These are phyloP conservation scores for Golubevia sp. DNA, from an alignment of 1,284 basidiomycete genomes.

Conservation along the genomic window DNA sequence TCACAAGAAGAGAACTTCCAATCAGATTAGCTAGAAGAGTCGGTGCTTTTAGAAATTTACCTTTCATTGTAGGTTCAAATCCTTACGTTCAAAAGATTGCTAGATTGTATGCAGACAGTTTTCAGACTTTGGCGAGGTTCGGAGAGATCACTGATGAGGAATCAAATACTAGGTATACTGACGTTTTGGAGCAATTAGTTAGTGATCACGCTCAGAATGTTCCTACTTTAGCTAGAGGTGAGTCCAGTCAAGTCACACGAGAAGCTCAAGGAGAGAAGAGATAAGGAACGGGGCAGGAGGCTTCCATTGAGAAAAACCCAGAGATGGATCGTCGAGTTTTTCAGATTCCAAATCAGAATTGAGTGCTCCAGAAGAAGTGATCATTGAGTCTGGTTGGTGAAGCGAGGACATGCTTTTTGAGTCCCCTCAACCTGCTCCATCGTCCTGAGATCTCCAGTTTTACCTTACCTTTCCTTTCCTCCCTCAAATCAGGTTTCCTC, in stretches of 20 bases:
- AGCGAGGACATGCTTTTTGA: too few species aligned
- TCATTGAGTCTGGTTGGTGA: too few species aligned
- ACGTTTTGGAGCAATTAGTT: constrained; percentile 74
- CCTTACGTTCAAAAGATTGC: constrained; percentile 80
- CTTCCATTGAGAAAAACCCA: too few species aligned
- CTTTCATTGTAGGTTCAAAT: constrained; percentile 81
- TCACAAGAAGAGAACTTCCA: constrained; percentile 52
- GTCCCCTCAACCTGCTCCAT: too few species aligned
- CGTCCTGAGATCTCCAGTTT: constrained; percentile 1
- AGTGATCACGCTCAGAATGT: constrained; percentile 82
- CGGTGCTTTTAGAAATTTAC: constrained; percentile 53
- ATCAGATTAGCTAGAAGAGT: constrained; percentile 55
- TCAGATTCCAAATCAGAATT: too few species aligned
- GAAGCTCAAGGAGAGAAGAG: too few species aligned
- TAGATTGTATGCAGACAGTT: constrained; percentile 75
- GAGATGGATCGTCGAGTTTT: too few species aligned
- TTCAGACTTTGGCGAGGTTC: constrained; percentile 74
- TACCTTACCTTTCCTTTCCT: constrained; percentile 1
- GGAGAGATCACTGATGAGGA: constrained; percentile 71
- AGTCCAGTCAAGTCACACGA: too few species aligned
- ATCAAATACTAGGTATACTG: constrained; percentile 74
- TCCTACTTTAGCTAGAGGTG: constrained; percentile 82
- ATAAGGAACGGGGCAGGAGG: too few species aligned
- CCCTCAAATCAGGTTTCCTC: constrained; percentile 73
- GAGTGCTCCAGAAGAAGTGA: too few species aligned